Base-by-base conservation (phyloP, 2,329 filamentous ascomycete species). In the Colletotrichum sp. region DNA sequence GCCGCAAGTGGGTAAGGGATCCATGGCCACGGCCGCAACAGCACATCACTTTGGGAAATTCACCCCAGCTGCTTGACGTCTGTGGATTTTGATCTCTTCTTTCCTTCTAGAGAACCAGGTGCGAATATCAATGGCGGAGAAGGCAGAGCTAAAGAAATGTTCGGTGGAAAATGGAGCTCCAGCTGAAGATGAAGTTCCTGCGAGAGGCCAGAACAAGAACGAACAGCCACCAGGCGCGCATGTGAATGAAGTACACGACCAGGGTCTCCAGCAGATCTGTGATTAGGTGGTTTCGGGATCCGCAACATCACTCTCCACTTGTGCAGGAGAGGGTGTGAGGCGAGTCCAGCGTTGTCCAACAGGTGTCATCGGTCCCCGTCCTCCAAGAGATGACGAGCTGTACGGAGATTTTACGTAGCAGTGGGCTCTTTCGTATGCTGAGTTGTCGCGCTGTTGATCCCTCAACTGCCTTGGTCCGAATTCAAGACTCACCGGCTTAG, bases 281-380 rank as follows among this genome's bases (percentile, higher is more conserved):
- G 71, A 28, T 70, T 58, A 73, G 71, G 58, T 60, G 43, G 58
- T 58, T 64, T 65, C 48, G 71, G 18, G 66, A 73, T 70, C 71
- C 66, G 43, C 71, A 48, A 21, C 55, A 52, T 26, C 24, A 38
- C 70, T 58, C 38, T 56, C 71, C 71, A 73, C 71, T 26, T 21
- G 65, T 26, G 65, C 24, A 67, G 65, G 38, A 67, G 24, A 43
- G 28, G 56, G 43, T 56, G 65, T 38, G 66, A 15, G 10, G 28
- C 30, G 62, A 60, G 28, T 43, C 55, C 60, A 34, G 18, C 13
- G 43, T 48, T n/a, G 43, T 21, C 18, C 43, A 48, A 48, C 52
- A 21, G 48, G 52, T 72, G 26, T 43, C 62, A 26, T 13, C 16
- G 9, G 15, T 55, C 30, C 32, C 21, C 60, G 32, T n/a, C 60